phyloP scores from a whole-genome alignment of 78 protist species.

The Dictyostelium purpureum region DNA sequence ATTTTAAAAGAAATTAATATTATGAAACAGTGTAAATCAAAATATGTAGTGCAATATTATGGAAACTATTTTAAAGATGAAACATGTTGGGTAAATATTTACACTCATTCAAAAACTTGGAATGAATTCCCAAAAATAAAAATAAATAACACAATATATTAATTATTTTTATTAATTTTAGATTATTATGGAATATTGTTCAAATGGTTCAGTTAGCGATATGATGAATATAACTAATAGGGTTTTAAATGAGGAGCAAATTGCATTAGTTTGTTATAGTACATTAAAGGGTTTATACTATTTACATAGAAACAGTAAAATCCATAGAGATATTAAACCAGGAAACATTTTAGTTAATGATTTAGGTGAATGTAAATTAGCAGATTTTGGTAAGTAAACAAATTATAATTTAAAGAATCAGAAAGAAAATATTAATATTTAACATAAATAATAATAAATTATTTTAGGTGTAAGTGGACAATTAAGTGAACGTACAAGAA shows the following conservation, averaged over 20 bases:
- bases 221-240: constrained; percentile 72
- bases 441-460: too few species aligned
- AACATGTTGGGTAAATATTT: constrained; percentile 75
- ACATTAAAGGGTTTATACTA: constrained; percentile 81
- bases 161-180: not conserved
- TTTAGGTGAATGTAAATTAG: constrained; percentile 76
- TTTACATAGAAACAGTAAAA: constrained; percentile 76
- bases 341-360: constrained; percentile 82
- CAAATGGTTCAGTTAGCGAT: constrained; percentile 78
- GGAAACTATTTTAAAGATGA: constrained; percentile 77
- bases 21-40: constrained; percentile 60
- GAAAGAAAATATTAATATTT: too few species aligned
- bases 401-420: too few species aligned
- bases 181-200: constrained; percentile 86
- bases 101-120: not conserved
- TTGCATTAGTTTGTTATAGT: constrained; percentile 77
- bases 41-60: constrained; percentile 74
- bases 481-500: constrained; percentile 70
- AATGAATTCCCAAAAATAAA: not conserved
- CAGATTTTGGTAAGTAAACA: too few species aligned
- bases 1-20: constrained; percentile 77
- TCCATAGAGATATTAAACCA: constrained; percentile 89
- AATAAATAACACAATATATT: not conserved
- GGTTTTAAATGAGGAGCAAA: constrained; percentile 73
- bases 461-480: constrained; percentile 81